Conservation (phyloP, 768 basidiomycete species). For the Psilocybe azurescens region DNA sequence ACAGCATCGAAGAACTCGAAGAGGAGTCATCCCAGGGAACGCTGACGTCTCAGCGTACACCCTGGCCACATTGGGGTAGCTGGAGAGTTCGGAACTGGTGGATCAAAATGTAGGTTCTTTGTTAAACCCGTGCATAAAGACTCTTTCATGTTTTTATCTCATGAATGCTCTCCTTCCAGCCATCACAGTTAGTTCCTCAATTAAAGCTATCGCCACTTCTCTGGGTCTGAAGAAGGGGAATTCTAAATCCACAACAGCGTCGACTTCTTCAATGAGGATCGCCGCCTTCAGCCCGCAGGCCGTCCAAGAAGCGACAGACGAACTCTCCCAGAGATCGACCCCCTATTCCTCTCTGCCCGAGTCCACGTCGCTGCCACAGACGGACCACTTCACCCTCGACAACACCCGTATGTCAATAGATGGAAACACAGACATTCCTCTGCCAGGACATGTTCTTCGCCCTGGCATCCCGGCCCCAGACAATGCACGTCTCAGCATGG, state of each 20-base stretch:
- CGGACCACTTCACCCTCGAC: conserved; percentile 48
- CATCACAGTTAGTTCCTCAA: conserved; percentile 71
- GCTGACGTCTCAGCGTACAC: conserved; percentile 50
- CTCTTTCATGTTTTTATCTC: background rate
- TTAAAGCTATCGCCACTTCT: conserved; percentile 78
- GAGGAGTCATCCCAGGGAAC: conserved; percentile 59
- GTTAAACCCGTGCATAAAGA: conserved; percentile 7
- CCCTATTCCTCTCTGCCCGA: conserved; percentile 48
- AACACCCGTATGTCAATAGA: conserved; percentile 28
- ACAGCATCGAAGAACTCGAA: conserved; percentile 72
- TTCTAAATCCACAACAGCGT: conserved; percentile 27
- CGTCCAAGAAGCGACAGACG: conserved; percentile 32
- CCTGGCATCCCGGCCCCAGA: conserved; percentile 66
- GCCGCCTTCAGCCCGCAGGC: conserved; percentile 13
- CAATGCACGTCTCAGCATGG: conserved; percentile 66
- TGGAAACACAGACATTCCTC: conserved; percentile 45
- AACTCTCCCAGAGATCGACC: conserved; percentile 44
- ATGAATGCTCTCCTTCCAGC: conserved; percentile 38
- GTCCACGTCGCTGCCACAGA: conserved; percentile 42
- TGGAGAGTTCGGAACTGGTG: conserved; percentile 76
- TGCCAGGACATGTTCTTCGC: conserved; percentile 64
- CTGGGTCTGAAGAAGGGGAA: conserved; percentile 59
- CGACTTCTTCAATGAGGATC: conserved; percentile 24
- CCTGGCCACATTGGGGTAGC: conserved; percentile 35
- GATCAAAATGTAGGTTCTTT: conserved; percentile 59